Percentiles rank a stretch among this genome's conserved stretches.
Evolutionary conservation across 2,329 filamentous ascomycete genomes (phyloP).

Genomic region (Aureobasidium uvarum): DNA sequence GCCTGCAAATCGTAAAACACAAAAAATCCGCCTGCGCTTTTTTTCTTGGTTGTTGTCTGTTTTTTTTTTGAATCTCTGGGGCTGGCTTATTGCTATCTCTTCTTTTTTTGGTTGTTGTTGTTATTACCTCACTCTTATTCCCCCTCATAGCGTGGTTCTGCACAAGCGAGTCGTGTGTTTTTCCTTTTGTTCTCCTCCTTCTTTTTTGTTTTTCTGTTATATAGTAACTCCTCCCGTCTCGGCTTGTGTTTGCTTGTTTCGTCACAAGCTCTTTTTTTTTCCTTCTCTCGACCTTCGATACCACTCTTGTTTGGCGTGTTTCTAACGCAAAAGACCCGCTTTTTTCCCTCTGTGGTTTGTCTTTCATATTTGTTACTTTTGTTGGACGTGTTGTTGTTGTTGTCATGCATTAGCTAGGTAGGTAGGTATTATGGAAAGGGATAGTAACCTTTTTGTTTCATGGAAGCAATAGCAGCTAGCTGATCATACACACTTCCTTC

Average conservation of each 20-base stretch:
- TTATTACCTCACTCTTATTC: neutral
- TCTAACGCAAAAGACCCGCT: neutral
- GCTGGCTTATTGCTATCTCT: neutral
- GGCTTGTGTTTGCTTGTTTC: neutral
- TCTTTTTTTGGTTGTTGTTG: neutral
- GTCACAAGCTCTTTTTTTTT: neutral
- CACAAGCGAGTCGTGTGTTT: neutral
- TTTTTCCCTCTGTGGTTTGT: neutral
- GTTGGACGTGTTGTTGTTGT: neutral
- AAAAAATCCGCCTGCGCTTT: neutral
- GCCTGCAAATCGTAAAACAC: neutral
- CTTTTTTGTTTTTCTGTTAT: neutral
- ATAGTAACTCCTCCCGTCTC: neutral
- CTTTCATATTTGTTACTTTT: neutral
- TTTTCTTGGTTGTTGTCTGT: neutral
- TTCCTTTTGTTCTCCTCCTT: neutral
- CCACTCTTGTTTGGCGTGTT: slow-evolving; percentile 12
- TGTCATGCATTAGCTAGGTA: neutral
- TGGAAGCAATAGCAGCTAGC: neutral
- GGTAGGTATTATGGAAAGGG: neutral
- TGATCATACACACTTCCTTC: neutral
- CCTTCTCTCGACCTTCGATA: neutral
- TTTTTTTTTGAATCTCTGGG: neutral
- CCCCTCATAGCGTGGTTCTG: slow-evolving; percentile 9
- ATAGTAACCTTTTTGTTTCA: neutral